Conservation (phyloP, 257 asterid species). For the Craterostigma plantagineum region DNA sequence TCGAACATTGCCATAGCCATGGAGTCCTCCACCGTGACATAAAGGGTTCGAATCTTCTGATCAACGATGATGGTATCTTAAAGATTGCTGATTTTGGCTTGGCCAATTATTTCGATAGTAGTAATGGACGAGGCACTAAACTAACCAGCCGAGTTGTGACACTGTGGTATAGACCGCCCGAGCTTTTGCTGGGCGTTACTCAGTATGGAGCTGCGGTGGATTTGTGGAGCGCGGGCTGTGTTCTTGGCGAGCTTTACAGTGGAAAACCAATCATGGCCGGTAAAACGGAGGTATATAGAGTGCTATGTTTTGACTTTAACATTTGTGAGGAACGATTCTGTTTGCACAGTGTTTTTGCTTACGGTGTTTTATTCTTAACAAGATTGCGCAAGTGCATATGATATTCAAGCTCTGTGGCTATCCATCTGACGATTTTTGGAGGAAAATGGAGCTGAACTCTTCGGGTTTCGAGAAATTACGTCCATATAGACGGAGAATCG, state of each 20-base stretch:
- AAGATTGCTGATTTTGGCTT: constrained; percentile 90
- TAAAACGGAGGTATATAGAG: constrained; percentile 53
- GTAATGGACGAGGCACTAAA: too few species aligned
- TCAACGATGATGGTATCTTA: constrained; percentile 53
- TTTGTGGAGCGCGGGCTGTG: constrained; percentile 87
- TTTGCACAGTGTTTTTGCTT: not conserved
- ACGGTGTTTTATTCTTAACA: constrained; percentile 12
- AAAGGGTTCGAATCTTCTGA: constrained; percentile 17
- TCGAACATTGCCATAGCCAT: constrained; percentile 69
- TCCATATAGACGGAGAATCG: constrained; percentile 68
- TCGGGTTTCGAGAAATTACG: constrained; percentile 82
- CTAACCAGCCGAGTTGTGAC: constrained; percentile 85
- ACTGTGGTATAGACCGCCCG: constrained; percentile 89
- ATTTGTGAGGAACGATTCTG: too few species aligned
- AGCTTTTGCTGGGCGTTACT: constrained; percentile 81
- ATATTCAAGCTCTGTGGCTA: constrained; percentile 93
- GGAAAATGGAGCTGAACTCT: constrained; percentile 71
- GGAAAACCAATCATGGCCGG: constrained; percentile 96
- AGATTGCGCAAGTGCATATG: constrained; percentile 91
- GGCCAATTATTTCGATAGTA: constrained; percentile 25
- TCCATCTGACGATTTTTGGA: constrained; percentile 89
- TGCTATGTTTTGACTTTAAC: not conserved
- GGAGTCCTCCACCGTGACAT: constrained; percentile 82
- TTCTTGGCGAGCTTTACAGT: constrained; percentile 73
- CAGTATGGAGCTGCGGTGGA: constrained; percentile 69